These are phyloP conservation scores for Bromus sterilis DNA, from an alignment of 176 grass and related monocot genomes.

Conservation along the genomic window DNA sequence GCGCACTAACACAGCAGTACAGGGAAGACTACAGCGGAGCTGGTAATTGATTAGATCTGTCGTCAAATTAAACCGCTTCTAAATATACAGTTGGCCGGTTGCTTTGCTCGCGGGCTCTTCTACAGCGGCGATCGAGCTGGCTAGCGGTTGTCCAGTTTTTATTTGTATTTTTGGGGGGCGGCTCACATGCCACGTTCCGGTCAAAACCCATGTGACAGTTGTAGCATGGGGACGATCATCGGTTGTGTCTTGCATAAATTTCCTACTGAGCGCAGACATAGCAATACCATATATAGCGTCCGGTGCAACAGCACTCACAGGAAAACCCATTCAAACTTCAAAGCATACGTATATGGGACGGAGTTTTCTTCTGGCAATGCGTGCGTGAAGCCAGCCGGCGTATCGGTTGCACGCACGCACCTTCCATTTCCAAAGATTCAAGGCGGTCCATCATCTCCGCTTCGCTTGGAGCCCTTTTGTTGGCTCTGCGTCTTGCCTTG, in stretches of 20 bases:
- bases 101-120: neutral
- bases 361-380: too few species aligned
- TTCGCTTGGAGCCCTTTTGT: neutral
- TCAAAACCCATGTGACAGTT: neutral
- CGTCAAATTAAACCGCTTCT: neutral
- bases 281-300: too few species aligned
- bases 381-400: too few species aligned
- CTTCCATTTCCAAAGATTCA: neutral
- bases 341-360: too few species aligned
- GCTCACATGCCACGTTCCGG: neutral
- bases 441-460: neutral
- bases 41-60: neutral
- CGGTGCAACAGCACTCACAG: too few species aligned
- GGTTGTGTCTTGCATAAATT: too few species aligned
- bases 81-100: neutral
- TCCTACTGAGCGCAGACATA: too few species aligned
- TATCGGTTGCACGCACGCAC: neutral
- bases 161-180: too few species aligned
- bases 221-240: neutral
- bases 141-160: neutral
- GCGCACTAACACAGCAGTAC: too few species aligned
- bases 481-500: neutral
- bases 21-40: too few species aligned
- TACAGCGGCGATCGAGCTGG: neutral
- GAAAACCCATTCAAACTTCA: too few species aligned